These are phyloP conservation scores for Ganoderma multipileum DNA, from an alignment of 1,284 basidiomycete genomes.

Conservation along the genomic window DNA sequence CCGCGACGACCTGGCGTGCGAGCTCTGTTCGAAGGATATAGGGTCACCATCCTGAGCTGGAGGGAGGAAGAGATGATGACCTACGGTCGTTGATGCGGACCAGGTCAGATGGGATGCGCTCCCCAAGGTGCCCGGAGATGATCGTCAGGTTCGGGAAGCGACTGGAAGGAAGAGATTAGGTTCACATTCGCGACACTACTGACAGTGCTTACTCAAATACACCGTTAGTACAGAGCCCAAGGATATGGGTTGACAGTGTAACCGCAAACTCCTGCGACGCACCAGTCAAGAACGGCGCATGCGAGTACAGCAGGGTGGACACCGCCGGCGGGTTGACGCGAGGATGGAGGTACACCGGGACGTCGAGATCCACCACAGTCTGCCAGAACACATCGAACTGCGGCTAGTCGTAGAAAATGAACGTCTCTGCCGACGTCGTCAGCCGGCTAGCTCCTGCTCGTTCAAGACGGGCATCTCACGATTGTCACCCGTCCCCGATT, in stretches of 20 bases:
- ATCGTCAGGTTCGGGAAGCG: conserved; percentile 2
- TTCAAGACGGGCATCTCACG: neutral
- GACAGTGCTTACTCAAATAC: neutral
- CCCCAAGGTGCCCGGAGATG: conserved; percentile 1
- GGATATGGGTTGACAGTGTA: conserved; percentile 4
- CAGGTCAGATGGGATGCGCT: conserved; percentile 6
- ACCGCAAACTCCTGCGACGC: conserved; percentile 2
- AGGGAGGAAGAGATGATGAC: neutral
- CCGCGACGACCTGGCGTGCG: conserved; percentile 27
- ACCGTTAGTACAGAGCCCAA: conserved; percentile 5
- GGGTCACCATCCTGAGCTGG: neutral
- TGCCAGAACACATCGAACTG: conserved; percentile 53
- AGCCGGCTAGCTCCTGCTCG: neutral
- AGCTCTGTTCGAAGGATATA: too few relatives aligned
- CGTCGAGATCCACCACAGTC: conserved; percentile 48
- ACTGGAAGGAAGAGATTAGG: neutral
- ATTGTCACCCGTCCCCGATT: conserved; percentile 3
- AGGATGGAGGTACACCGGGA: conserved; percentile 46
- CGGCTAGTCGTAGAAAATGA: conserved; percentile 50
- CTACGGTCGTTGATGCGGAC: conserved; percentile 7
- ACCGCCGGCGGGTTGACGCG: conserved; percentile 5
- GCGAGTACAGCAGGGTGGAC: conserved; percentile 1
- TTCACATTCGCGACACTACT: neutral
- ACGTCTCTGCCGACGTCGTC: neutral
- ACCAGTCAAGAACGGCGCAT: conserved; percentile 5